Percentiles rank a stretch among this genome's conserved stretches.
Evolutionary conservation across 352 stramenopile genomes (phyloP).

Genomic region (Lagenidium giganteum): DNA sequence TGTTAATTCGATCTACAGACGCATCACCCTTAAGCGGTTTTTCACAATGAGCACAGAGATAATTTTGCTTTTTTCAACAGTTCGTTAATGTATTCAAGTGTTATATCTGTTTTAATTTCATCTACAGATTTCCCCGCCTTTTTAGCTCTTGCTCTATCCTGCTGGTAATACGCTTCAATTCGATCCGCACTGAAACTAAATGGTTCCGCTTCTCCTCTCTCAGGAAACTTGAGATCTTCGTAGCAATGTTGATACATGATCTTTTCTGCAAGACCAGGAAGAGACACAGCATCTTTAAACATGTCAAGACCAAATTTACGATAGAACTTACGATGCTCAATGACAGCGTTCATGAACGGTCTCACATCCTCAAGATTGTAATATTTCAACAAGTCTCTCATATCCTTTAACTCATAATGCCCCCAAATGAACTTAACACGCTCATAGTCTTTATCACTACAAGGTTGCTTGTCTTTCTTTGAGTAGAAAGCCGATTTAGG

Average conservation of each 20-base stretch:
- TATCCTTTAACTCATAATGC: constrained; percentile 22
- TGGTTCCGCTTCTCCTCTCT: constrained; percentile 2
- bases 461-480: constrained; percentile 1
- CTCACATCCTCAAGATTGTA: constrained; percentile 31
- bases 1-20: constrained; percentile 23
- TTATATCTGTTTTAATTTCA: constrained; percentile 13
- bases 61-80: constrained; percentile 17
- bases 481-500: constrained; percentile 19
- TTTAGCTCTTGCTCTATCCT: too few relatives aligned
- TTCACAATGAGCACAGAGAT: constrained; percentile 17
- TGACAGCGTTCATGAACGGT: constrained; percentile 17
- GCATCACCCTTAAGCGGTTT: constrained; percentile 11
- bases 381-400: constrained; percentile 29
- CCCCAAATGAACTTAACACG: constrained; percentile 23
- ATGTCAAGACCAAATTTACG: constrained; percentile 4
- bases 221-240: constrained; percentile 4
- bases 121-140: too few relatives aligned
- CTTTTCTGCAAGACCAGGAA: constrained; percentile 6
- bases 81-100: constrained; percentile 9
- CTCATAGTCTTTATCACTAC: constrained; percentile 20
- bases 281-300: constrained; percentile 3
- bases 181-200: constrained; percentile 13
- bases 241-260: constrained; percentile 22
- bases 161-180: constrained; percentile 13
- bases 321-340: constrained; percentile 2